Conservation (phyloP, 2,329 filamentous ascomycete species). For the Arthrinium phaeospermum region DNA sequence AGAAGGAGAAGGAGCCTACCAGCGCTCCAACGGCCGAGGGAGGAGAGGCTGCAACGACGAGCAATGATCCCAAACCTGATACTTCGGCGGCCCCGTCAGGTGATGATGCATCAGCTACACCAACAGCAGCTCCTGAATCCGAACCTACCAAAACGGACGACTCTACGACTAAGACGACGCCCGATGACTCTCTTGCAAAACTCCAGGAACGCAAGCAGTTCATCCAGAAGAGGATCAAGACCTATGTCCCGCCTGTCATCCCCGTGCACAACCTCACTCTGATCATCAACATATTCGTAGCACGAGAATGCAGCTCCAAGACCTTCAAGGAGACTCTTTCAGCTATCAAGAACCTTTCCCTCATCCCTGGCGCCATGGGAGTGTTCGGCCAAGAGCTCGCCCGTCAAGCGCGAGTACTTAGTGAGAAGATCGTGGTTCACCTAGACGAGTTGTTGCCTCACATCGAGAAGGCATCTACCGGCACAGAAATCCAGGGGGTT, state of each 20-base stretch:
- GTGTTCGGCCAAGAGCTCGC: conserved; percentile 94
- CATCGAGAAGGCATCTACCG: conserved; percentile 83
- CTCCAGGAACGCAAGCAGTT: conserved; percentile 48
- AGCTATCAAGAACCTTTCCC: conserved; percentile 97
- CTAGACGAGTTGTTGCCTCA: conserved; percentile 84
- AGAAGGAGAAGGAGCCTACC: conserved; percentile 35
- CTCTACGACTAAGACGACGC: conserved; percentile 32
- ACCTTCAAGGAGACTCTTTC: conserved; percentile 97
- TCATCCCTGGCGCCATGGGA: conserved; percentile 87
- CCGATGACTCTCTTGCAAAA: conserved; percentile 33
- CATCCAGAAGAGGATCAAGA: conserved; percentile 57
- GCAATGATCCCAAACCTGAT: neutral
- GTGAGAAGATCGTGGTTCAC: conserved; percentile 82
- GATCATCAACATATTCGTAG: conserved; percentile 96
- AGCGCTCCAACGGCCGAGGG: conserved; percentile 29
- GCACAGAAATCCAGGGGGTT: conserved; percentile 93
- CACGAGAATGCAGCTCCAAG: conserved; percentile 94
- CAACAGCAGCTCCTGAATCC: conserved; percentile 27
- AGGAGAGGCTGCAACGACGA: conserved; percentile 12
- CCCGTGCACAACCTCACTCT: conserved; percentile 88
- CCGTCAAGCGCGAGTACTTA: conserved; percentile 82
- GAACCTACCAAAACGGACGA: conserved; percentile 20
- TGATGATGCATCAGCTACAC: conserved; percentile 21
- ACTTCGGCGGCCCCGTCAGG: conserved; percentile 23
- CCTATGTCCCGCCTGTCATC: conserved; percentile 80